Evolutionary conservation across 495 filamentous ascomycete species (phyloP), one percentile per base, ranked within the genome.

Genomic region (Aspergillus saccharolyticus): DNA sequence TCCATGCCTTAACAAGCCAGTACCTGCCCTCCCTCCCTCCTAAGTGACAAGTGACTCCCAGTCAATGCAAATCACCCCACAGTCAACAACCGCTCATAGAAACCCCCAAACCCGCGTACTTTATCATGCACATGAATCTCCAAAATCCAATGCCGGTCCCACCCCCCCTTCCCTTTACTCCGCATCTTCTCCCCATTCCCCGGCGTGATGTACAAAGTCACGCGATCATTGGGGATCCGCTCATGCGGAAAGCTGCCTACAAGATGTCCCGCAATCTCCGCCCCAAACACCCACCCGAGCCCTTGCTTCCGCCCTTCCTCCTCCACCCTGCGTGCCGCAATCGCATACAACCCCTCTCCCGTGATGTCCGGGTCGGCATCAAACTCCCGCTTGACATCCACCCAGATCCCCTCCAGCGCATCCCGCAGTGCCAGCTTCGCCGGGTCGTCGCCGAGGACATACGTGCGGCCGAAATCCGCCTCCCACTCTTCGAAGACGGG

Each of bases 401-500:
- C 54, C 75, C 74, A 81, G 12, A 74, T 66, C 0, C 73, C 74
- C 43, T 78, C 70, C 0, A 81, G 69, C 8, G 68, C 60, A 49
- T 80, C 75, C 1, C 77, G 72, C 7, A 81, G 60, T 25, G 60
- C 61, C 25, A 66, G 60, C 66, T 80, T 80, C 10, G 66, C 45
- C 16, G 74, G 72, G 30, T 81, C 76, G 42, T 74, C 54, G 4
- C 78, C 77, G 0, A 81, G 66, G 0, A 81, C 77, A 45, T 70
- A 78, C 3, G 75, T 78, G 42, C 76, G 74, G 12, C 77, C 76
- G 48, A 78, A 77, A 54, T 81, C 78, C 14, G 78, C 78, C 56
- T 81, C 78, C 73, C 73, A 81, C 6, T 66, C 70, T 49, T 79
- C 78, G 56, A 80, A 80, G 7, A 81, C 78, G 0, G 78, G 77